These are phyloP conservation scores for Metarhizium rileyi DNA, from an alignment of 2,329 filamentous ascomycete genomes.

Conservation along the genomic window DNA sequence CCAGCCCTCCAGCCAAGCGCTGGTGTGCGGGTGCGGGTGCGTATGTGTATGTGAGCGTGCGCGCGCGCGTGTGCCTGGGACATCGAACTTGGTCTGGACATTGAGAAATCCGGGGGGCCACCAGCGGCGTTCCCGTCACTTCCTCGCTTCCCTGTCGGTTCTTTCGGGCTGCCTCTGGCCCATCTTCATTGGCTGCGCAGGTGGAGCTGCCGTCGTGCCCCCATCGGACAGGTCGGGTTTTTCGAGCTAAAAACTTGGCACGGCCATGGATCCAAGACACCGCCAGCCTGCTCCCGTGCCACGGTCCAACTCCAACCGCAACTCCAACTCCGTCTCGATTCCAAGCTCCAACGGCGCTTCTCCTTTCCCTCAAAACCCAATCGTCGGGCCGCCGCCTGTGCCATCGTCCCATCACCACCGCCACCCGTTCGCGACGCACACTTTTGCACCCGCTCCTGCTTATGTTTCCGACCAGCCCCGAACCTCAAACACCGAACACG, in stretches of 20 bases:
- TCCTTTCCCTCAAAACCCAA: constrained; percentile 3
- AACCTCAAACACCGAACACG: constrained; percentile 33
- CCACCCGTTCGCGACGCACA: constrained; percentile 3
- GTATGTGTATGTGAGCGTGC: too few species aligned
- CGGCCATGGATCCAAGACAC: constrained; percentile 23
- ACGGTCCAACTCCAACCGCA: constrained; percentile 4
- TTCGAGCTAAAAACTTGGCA: constrained; percentile 26
- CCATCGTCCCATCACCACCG: constrained; percentile 6
- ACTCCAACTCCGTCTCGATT: constrained; percentile 1
- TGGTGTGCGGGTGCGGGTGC: too few species aligned
- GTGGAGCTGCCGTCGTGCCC: constrained; percentile 2
- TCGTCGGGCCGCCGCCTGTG: constrained; percentile 4
- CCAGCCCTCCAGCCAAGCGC: not conserved
- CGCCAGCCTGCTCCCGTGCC: constrained; percentile 12
- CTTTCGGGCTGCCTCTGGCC: not conserved
- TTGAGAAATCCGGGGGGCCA: not conserved
- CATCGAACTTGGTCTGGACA: too few species aligned
- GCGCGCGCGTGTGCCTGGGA: not conserved
- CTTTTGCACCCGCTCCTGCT: constrained; percentile 11
- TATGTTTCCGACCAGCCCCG: constrained; percentile 25
- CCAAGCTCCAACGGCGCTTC: constrained; percentile 3
- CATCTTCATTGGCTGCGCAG: not conserved
- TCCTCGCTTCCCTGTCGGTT: not conserved
- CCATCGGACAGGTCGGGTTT: constrained; percentile 14
- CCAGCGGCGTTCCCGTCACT: not conserved